Conservation (phyloP, 2,329 filamentous ascomycete genomes). For the Colletotrichum viniferum region DNA sequence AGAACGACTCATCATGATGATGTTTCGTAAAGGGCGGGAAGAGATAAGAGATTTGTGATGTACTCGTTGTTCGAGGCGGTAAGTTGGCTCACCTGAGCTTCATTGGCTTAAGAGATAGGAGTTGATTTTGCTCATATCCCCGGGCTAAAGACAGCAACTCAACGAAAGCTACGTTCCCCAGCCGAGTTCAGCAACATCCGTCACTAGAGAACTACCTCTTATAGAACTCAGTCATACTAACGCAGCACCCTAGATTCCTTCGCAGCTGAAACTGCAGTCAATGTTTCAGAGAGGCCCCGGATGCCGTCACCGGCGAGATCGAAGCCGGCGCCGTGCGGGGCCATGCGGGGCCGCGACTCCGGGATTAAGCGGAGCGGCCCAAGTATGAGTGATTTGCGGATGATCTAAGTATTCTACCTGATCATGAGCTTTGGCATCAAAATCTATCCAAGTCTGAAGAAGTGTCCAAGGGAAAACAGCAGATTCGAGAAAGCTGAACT, state of each 20-base stretch:
- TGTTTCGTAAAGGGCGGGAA: neutral
- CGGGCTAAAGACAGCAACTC: no score
- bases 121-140: no score
- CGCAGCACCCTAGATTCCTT: no score
- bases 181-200: no score
- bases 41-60: neutral
- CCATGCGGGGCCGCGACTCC: neutral
- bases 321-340: neutral
- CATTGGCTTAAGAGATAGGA: neutral
- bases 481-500: neutral
- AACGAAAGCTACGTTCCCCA: no score
- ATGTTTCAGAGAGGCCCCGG: neutral
- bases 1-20: neutral
- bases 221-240: no score
- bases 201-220: no score
- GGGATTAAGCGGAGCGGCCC: no score
- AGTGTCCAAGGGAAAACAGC: accelerated
- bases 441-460: neutral
- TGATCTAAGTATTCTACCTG: neutral
- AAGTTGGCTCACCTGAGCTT: neutral
- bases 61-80: neutral
- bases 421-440: neutral
- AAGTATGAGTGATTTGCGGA: neutral
- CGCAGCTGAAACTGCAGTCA: neutral
- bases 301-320: neutral